Conservation (phyloP, 2,329 filamentous ascomycete species). For the Xylariaceae sp. region DNA sequence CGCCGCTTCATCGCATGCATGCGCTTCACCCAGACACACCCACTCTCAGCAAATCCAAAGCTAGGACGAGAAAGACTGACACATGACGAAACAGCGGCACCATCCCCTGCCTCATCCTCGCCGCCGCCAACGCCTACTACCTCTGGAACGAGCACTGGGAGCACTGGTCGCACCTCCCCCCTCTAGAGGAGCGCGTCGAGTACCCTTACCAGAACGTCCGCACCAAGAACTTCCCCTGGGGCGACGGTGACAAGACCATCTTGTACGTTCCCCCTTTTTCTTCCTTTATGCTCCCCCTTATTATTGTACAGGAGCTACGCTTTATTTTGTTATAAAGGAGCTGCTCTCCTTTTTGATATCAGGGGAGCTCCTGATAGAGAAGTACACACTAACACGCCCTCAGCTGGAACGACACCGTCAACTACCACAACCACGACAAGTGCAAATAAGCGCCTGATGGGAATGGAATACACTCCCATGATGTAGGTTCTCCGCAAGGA, state of each 20-base stretch:
- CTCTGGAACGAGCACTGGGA: conserved; percentile 97
- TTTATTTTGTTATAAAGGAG: too few relatives aligned
- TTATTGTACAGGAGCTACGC: too few relatives aligned
- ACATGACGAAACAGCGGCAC: conserved; percentile 54
- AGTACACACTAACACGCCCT: background rate
- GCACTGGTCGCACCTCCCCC: conserved; percentile 80
- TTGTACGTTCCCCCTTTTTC: conserved; percentile 50
- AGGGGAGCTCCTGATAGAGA: too few relatives aligned
- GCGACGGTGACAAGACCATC: conserved; percentile 85
- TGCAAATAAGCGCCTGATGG: conserved; percentile 30
- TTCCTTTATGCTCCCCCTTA: too few relatives aligned
- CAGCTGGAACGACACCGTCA: conserved; percentile 92
- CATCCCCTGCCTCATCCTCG: conserved; percentile 66
- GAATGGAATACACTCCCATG: background rate
- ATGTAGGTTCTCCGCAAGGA: background rate
- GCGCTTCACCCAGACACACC: background rate
- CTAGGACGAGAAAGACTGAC: conserved; percentile 3
- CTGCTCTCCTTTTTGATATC: too few relatives aligned
- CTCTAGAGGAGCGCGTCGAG: conserved; percentile 84
- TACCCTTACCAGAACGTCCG: conserved; percentile 98
- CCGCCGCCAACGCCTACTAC: conserved; percentile 76
- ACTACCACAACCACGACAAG: conserved; percentile 96
- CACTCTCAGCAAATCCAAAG: too few relatives aligned
- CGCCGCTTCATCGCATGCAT: background rate
- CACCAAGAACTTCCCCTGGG: conserved; percentile 92